Evolutionary conservation across 768 basidiomycete genomes (phyloP).

Genomic region (Xerocomellus intermedius): DNA sequence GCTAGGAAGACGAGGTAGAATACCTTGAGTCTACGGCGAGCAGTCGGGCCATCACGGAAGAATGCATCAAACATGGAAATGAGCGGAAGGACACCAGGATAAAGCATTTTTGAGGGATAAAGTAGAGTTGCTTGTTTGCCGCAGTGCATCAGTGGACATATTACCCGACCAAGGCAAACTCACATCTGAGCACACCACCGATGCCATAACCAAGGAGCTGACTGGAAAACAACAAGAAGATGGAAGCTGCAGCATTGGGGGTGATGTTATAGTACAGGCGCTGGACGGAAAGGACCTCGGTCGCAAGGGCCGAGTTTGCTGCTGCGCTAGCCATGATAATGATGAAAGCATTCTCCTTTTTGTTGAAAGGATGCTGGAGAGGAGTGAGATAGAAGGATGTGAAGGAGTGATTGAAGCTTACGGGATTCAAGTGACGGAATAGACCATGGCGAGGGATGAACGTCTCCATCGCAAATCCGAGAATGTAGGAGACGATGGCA

Average conservation of each 20-base stretch:
- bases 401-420: not conserved
- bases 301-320: conserved; percentile 51
- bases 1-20: conserved; percentile 24
- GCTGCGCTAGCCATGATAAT: conserved; percentile 58
- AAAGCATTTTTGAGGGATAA: conserved; percentile 46
- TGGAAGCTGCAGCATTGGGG: conserved; percentile 44
- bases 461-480: conserved; percentile 47
- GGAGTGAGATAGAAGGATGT: not conserved
- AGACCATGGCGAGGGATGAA: conserved; percentile 45
- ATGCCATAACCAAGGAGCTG: conserved; percentile 51
- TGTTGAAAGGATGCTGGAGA: conserved; percentile 55
- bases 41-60: conserved; percentile 40
- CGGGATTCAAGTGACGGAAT: conserved; percentile 53
- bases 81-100: conserved; percentile 33
- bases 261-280: conserved; percentile 52
- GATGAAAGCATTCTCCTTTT: conserved; percentile 58
- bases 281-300: conserved; percentile 54
- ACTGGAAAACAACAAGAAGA: conserved; percentile 41
- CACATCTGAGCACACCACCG: conserved; percentile 51
- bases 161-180: conserved; percentile 5
- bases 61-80: conserved; percentile 34
- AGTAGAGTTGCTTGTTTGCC: conserved; percentile 28
- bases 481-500: conserved; percentile 47
- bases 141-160: not conserved
- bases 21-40: conserved; percentile 40